A percentile compares a stretch with the other conserved stretches of the same genome.
phyloP scores from a whole-genome alignment of 1,139 yeast genomes.

The Scheffersomyces parashehatae region DNA sequence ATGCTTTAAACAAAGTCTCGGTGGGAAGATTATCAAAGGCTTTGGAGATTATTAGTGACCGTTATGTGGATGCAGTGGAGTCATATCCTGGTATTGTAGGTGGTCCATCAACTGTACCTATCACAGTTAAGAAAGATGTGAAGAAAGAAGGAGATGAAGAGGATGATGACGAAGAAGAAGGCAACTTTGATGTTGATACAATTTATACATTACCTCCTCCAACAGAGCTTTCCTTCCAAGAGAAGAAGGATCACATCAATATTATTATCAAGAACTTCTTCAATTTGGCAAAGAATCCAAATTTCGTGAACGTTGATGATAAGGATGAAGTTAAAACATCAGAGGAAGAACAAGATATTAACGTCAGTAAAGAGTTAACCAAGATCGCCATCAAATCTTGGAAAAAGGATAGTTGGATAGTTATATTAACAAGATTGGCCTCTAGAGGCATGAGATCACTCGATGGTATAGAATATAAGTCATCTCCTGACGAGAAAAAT shows the following conservation, averaged over 20 bases:
- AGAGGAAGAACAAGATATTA: slow-evolving; percentile 13
- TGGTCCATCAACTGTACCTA: slow-evolving; percentile 3
- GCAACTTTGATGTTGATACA: slow-evolving; percentile 40
- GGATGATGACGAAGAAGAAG: slow-evolving; percentile 37
- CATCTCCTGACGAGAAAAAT: slow-evolving; percentile 14
- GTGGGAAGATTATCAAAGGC: slow-evolving; percentile 62
- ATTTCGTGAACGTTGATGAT: slow-evolving; percentile 13
- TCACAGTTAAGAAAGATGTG: slow-evolving; percentile 8
- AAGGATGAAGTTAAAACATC: slow-evolving; percentile 21
- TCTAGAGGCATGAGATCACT: slow-evolving; percentile 67
- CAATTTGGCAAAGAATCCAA: slow-evolving; percentile 34
- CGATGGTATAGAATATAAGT: slow-evolving; percentile 17
- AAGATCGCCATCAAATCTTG: slow-evolving; percentile 61
- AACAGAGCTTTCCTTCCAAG: slow-evolving; percentile 42
- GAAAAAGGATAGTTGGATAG: slow-evolving; percentile 76
- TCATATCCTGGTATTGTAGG: slow-evolving; percentile 2
- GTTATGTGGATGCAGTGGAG: slow-evolving; percentile 44
- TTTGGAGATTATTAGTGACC: slow-evolving; percentile 62
- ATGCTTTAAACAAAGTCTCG: slow-evolving; percentile 59
- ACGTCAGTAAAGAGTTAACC: slow-evolving; percentile 39
- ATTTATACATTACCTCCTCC: slow-evolving; percentile 64
- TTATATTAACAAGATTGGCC: slow-evolving; percentile 72
- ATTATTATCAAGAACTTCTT: slow-evolving; percentile 58
- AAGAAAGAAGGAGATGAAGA: slow-evolving; percentile 26
- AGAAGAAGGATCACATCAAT: slow-evolving; percentile 54